Base-by-base conservation (phyloP, 1,139 yeast genomes). In the Geotrichum restrictum region DNA sequence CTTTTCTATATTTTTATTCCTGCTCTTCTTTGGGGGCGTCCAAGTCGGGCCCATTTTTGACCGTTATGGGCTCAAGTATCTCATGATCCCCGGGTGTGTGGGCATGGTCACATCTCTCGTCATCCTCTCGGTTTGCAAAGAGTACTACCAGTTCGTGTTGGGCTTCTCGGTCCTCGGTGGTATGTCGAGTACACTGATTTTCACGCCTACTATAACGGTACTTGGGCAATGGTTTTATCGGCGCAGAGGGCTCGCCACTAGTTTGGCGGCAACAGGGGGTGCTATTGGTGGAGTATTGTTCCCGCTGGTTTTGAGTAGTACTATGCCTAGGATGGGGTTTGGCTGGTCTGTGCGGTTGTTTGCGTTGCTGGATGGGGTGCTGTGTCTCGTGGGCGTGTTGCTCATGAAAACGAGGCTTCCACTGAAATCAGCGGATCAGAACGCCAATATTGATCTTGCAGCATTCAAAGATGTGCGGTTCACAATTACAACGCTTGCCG, bases 11-110 rank as follows among this genome's bases (percentile, higher is more conserved):
- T 81, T 76, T 63, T 66, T 76, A 49, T 82, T 82, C 54, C 71
- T 82, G 22, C 73, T 81, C 62, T 80, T 80, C 62, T 73, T 80
- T 48, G 77, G 82, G 19, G 81, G 83, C 0, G 78, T 83, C 10
- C 69, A 80, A 41, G 77, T 80, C 31, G 91, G 91, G 0, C 82
- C 82, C 1, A 49, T 69, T 2, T 85, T 84, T 62, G 93, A 85
- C 60, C 55, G 67, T 4, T 66, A 64, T 41, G 73, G 73, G 1
- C 59, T 62, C 19, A 56, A 58, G 22, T 59, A 54, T 19, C 60
- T 67, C 10, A 45, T 67, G 29, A 52, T 64, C 13, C 76, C 76
- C 48, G 84, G 85, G 1, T 71, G 79, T 1, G 51, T 75, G 0
- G 64, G 79, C 43, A 71, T 74, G 53, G 69, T 74, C 14, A 71